phyloP scores from a whole-genome alignment of 139 green algal genomes.

The Trebouxia sp. region DNA sequence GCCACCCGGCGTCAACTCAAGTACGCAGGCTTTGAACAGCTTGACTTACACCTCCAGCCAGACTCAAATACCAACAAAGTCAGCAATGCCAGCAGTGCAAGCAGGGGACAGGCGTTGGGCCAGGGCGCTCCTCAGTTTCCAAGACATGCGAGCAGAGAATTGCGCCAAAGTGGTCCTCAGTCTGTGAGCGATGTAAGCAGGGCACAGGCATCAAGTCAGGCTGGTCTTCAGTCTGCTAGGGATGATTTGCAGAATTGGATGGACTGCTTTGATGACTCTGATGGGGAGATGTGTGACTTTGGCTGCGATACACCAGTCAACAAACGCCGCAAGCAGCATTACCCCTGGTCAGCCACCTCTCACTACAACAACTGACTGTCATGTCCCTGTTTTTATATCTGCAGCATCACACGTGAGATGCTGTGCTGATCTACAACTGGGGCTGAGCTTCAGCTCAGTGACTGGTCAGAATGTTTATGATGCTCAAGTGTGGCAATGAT shows the following conservation, averaged over 20 bases:
- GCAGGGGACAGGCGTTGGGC: too few species aligned
- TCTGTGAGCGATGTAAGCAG: too few species aligned
- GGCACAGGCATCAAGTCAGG: too few species aligned
- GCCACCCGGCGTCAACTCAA: not conserved
- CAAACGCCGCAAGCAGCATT: conserved; percentile 62
- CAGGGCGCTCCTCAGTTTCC: too few species aligned
- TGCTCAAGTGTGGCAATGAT: not conserved
- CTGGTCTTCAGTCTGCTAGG: too few species aligned
- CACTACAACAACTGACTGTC: not conserved
- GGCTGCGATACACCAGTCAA: too few species aligned
- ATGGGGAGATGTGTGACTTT: not conserved
- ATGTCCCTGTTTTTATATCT: too few species aligned
- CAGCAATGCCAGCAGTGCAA: too few species aligned
- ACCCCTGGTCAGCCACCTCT: conserved; percentile 51
- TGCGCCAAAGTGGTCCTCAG: too few species aligned
- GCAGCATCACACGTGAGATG: not conserved
- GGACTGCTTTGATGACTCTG: not conserved
- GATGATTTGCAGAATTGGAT: not conserved
- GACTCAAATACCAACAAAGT: not conserved
- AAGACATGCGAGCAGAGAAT: too few species aligned
- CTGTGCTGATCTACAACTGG: not conserved
- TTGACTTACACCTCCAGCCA: not conserved
- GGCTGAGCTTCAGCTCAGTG: not conserved
- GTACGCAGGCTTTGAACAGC: not conserved
- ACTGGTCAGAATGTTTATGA: not conserved